phyloP scores from a whole-genome alignment of 306 rosid genomes.

The Vigna nakashimae region DNA sequence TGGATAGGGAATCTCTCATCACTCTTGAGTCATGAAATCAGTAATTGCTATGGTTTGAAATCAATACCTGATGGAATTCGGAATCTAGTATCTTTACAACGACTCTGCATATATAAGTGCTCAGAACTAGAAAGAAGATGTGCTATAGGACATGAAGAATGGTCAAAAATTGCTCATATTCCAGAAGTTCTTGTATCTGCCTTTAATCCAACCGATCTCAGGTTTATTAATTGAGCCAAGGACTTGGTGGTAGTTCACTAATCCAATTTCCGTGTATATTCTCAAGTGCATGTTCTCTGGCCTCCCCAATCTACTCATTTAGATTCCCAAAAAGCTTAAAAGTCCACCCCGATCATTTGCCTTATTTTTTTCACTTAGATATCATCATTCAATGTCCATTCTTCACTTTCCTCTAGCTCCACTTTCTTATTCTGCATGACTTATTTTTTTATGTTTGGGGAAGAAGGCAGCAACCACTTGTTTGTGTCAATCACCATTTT shows the following conservation, averaged over 20 bases:
- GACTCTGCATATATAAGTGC: conserved; percentile 13
- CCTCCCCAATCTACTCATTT: neutral
- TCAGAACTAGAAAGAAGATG: conserved; percentile 12
- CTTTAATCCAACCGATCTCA: neutral
- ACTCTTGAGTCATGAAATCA: conserved; percentile 3
- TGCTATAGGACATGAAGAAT: neutral
- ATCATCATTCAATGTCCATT: neutral
- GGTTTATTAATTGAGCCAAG: conserved; percentile 27
- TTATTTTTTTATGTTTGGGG: neutral
- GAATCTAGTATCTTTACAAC: conserved; percentile 5
- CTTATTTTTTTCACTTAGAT: neutral
- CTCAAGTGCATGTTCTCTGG: neutral
- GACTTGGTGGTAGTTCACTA: neutral
- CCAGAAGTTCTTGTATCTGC: conserved; percentile 16
- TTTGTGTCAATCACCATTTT: conserved; percentile 8
- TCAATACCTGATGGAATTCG: conserved; percentile 32
- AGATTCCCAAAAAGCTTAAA: neutral
- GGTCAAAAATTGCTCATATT: conserved; percentile 31
- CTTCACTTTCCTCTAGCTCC: neutral
- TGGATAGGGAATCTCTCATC: conserved; percentile 39
- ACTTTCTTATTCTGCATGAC: neutral
- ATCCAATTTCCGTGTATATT: neutral
- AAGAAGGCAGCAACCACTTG: neutral
- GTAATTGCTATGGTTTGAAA: conserved; percentile 6
- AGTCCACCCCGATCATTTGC: neutral